Conservation (phyloP, 2,329 filamentous ascomycete genomes). For the Fusarium dimerum region DNA sequence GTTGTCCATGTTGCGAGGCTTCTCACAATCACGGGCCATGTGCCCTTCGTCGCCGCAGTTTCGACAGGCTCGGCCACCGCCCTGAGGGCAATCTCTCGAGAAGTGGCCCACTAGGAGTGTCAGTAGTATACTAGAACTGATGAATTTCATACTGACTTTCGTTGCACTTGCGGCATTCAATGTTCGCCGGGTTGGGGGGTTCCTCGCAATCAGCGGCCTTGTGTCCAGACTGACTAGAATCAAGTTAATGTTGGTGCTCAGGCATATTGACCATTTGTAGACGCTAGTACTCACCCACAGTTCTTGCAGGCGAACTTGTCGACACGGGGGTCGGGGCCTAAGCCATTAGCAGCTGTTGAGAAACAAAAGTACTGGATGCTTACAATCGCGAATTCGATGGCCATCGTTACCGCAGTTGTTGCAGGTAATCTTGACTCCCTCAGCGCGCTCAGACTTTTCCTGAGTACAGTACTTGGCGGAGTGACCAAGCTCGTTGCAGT, state of each 20-base stretch:
- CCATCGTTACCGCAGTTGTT: constrained; percentile 65
- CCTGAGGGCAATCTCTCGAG: constrained; percentile 64
- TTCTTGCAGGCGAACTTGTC: constrained; percentile 70
- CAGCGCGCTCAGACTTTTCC: constrained; percentile 52
- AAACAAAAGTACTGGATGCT: constrained; percentile 29
- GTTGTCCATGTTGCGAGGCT: constrained; percentile 42
- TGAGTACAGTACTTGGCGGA: constrained; percentile 59
- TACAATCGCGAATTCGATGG: constrained; percentile 71
- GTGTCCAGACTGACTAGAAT: constrained; percentile 50
- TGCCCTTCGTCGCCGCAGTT: constrained; percentile 69
- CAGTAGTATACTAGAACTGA: neutral
- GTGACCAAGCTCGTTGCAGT: constrained; percentile 68
- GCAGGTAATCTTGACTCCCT: constrained; percentile 55
- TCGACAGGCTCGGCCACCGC: constrained; percentile 53
- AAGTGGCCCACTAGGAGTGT: constrained; percentile 57
- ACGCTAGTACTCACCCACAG: constrained; percentile 50
- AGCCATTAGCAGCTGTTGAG: constrained; percentile 9
- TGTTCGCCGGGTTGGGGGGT: constrained; percentile 60
- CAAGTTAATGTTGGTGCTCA: constrained; percentile 10
- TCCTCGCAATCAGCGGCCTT: constrained; percentile 54
- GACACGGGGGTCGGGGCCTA: constrained; percentile 60
- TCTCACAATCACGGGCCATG: constrained; percentile 51
- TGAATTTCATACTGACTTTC: constrained; percentile 50
- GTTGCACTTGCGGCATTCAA: constrained; percentile 67
- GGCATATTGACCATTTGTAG: neutral